These are phyloP conservation scores for Daedaleopsis sinensis DNA, from an alignment of 768 basidiomycete genomes.

Conservation along the genomic window DNA sequence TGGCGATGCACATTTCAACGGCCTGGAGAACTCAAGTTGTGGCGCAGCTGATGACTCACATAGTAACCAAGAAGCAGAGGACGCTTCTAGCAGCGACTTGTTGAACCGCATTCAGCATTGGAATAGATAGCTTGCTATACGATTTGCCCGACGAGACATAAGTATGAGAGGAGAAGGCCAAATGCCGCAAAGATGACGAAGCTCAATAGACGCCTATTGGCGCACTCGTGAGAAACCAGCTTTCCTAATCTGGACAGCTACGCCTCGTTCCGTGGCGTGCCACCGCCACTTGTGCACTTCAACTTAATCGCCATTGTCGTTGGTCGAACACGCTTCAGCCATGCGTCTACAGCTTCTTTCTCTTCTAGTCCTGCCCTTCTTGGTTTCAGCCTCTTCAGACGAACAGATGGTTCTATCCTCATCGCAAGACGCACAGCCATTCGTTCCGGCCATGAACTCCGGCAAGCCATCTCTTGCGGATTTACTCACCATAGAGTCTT, in stretches of 20 bases:
- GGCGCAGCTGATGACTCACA: too few species aligned
- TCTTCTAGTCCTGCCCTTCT: conserved; percentile 32
- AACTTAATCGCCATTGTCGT: neutral
- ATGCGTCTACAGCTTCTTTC: conserved; percentile 31
- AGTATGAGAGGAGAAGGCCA: too few species aligned
- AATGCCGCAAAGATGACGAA: too few species aligned
- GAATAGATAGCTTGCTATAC: too few species aligned
- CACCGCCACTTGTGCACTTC: neutral
- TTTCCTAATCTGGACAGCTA: neutral
- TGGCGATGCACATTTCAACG: too few species aligned
- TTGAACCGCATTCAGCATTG: too few species aligned
- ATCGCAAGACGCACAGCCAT: conserved; percentile 23
- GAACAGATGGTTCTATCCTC: conserved; percentile 32
- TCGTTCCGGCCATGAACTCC: conserved; percentile 41
- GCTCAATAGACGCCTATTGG: neutral
- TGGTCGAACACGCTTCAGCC: conserved; percentile 4
- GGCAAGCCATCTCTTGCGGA: conserved; percentile 67
- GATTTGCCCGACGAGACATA: too few species aligned
- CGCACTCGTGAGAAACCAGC: neutral
- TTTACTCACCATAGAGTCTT: conserved; percentile 74
- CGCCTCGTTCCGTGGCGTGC: neutral
- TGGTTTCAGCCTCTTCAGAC: conserved; percentile 32
- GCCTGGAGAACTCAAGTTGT: too few species aligned
- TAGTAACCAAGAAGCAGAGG: too few species aligned
- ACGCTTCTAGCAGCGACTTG: too few species aligned